Evolutionary conservation across 768 basidiomycete genomes (phyloP).

Genomic region (Pleurotus salmoneostramineus): DNA sequence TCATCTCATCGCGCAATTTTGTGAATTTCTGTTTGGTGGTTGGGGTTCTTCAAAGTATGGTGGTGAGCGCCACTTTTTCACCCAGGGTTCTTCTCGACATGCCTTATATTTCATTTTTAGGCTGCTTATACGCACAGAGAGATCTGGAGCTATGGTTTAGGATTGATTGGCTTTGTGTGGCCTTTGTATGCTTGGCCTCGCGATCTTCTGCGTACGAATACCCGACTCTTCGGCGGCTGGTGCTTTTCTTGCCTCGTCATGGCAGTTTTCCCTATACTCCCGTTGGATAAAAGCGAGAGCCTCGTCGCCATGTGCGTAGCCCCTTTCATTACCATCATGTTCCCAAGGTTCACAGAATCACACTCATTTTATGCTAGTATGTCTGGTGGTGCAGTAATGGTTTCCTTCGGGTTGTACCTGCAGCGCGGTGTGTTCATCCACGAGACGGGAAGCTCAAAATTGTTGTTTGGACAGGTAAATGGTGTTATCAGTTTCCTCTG

Average conservation of each 20-base stretch:
- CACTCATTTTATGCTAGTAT: conserved; percentile 19
- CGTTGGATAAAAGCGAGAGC: conserved; percentile 70
- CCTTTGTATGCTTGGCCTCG: conserved; percentile 50
- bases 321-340: not conserved
- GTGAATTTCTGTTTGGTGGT: conserved; percentile 29
- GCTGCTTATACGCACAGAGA: conserved; percentile 66
- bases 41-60: conserved; percentile 60
- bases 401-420: conserved; percentile 24
- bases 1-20: conserved; percentile 7
- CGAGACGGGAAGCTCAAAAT: not conserved
- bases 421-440: not conserved
- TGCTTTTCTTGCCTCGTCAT: conserved; percentile 44
- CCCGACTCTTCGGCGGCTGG: conserved; percentile 37
- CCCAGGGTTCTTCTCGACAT: not conserved
- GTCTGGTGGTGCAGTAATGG: conserved; percentile 43
- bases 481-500: not conserved
- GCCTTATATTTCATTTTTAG: conserved; percentile 27
- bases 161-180: conserved; percentile 62
- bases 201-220: conserved; percentile 20
- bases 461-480: not conserved
- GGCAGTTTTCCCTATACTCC: conserved; percentile 65
- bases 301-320: conserved; percentile 52
- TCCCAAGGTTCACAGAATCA: not conserved
- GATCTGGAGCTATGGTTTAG: conserved; percentile 69
- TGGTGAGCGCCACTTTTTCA: conserved; percentile 41